Conservation (phyloP, 2,329 filamentous ascomycete species). For the Niveomyces coronatus region DNA sequence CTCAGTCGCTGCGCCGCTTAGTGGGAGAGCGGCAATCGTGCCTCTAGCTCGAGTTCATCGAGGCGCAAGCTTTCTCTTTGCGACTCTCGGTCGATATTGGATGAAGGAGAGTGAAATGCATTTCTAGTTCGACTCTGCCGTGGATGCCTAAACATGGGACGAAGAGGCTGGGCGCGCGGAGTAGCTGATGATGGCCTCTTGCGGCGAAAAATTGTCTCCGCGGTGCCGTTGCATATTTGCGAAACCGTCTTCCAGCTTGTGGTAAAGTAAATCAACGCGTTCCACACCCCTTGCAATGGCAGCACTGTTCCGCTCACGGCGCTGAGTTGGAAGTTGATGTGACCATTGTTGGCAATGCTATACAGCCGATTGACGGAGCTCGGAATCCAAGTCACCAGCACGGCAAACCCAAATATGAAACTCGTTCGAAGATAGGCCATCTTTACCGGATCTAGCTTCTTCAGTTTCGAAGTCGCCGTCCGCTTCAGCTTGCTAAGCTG, state of each 20-base stretch:
- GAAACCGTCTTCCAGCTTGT: conserved; percentile 41
- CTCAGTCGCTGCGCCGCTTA: too few species aligned
- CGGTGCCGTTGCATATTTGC: conserved; percentile 16
- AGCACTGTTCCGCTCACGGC: conserved; percentile 61
- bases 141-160: too few species aligned
- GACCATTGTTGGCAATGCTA: conserved; percentile 41
- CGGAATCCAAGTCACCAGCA: conserved; percentile 51
- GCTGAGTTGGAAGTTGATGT: conserved; percentile 52
- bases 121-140: too few species aligned
- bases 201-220: conserved; percentile 11
- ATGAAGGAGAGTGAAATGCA: background rate
- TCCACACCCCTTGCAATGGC: conserved; percentile 72
- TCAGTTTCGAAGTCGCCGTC: conserved; percentile 22
- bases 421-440: conserved; percentile 49
- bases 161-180: background rate
- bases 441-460: conserved; percentile 42
- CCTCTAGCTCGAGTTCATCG: conserved; percentile 4
- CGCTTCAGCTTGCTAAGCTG: conserved; percentile 13
- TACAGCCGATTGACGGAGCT: conserved; percentile 67
- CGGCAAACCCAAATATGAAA: conserved; percentile 49
- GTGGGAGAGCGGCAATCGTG: background rate
- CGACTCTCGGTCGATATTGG: background rate
- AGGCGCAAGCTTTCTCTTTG: background rate
- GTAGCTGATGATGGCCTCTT: conserved; percentile 2
- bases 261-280: conserved; percentile 63